phyloP scores from a whole-genome alignment of 345 rosid genomes.

The Streptanthus diversifolius region DNA sequence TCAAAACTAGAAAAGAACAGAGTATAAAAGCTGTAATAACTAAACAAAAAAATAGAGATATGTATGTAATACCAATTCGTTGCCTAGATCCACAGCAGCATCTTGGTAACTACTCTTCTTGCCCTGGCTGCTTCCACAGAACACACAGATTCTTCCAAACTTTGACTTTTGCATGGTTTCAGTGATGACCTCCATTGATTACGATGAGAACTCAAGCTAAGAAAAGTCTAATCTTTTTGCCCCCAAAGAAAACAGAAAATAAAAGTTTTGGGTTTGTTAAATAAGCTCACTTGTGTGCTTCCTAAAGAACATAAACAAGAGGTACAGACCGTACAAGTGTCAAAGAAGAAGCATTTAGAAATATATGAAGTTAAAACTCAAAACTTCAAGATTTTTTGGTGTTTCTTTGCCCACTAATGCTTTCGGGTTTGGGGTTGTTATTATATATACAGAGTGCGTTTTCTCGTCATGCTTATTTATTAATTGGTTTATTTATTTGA shows the following conservation, averaged over 20 bases:
- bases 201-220: background rate
- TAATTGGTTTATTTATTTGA: background rate
- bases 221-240: background rate
- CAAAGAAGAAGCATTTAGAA: conserved; percentile 14
- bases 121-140: conserved; percentile 90
- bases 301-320: conserved; percentile 5
- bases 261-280: background rate
- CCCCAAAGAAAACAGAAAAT: background rate
- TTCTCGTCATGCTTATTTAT: conserved; percentile 20
- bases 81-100: conserved; percentile 79
- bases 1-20: background rate
- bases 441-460: conserved; percentile 28
- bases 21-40: background rate
- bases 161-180: conserved; percentile 35
- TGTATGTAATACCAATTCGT: conserved; percentile 54
- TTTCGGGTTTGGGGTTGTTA: conserved; percentile 18
- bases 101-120: conserved; percentile 60
- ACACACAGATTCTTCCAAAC: conserved; percentile 81
- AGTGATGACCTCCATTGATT: conserved; percentile 43
- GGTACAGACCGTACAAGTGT: conserved; percentile 23
- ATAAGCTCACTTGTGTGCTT: background rate
- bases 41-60: background rate
- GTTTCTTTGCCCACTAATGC: conserved; percentile 10
- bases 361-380: background rate
- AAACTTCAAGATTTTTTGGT: background rate